Evolutionary conservation across 169 alveolate genomes (phyloP), one percentile per base, ranked within the genome.

Genomic region (Plasmodium blacklocki): DNA sequence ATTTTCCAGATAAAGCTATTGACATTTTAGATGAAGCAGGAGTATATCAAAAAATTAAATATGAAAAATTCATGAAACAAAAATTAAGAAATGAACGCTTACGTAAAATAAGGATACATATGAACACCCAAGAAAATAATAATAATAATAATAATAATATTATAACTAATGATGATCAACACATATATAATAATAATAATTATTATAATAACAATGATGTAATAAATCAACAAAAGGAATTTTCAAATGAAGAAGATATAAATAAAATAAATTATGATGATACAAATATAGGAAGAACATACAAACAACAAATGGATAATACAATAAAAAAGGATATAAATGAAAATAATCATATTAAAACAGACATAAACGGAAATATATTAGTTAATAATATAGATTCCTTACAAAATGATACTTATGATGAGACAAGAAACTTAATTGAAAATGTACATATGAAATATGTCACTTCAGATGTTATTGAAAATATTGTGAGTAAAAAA

Each of bases 21-120:
- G 97, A 95, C 62, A 91, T 95, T 14, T 87, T 95, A 89, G 98
- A 96, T 80, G 98, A 96, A 52, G 96, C 98, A 9, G 97, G 98
- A 18, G 95, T 97, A 8, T 93, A 92, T 54, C 96, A 94, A 29
- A 94, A 96, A 80, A 95, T 96, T 19, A 93, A 92, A 67, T 91
- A 70, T 47, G 92, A 86, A 60, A 72, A 49, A 52, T 72, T 23
- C 50, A 60, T 73, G 62, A 73, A 52, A 15, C 68, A 72, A 32
- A 86, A 73, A 43, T 49, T 62, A 43, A 72, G 62, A 19, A 71
- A 43, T 9, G n/a, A 67, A 8, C 5, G 29, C 0, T 21, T 68
- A 14, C 21, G 3, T 9, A 19, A 39, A 26, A 18, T 19, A 8
- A 29, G 5, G 9, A 56, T 56, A 12, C 23, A 15, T 5, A 56